Conservation (phyloP, 202 grass and related monocot genomes). For the Schoenoplectus triqueter region DNA sequence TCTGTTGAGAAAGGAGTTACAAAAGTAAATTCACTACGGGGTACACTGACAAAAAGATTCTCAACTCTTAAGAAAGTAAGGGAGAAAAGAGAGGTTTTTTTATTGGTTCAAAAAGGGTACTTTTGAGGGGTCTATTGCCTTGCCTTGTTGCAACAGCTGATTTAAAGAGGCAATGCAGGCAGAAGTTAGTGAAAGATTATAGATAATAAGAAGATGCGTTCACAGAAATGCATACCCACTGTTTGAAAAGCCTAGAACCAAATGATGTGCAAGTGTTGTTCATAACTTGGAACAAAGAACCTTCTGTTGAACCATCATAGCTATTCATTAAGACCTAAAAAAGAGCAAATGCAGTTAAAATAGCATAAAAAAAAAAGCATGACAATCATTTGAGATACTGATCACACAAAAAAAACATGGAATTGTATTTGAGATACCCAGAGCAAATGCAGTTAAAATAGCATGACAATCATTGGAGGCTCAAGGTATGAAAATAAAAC, state of each 20-base stretch:
- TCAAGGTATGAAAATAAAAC: not conserved
- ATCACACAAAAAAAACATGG: slow-evolving; percentile 14
- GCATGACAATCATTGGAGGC: not conserved
- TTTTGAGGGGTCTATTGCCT: not conserved
- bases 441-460: slow-evolving; percentile 5
- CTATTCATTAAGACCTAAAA: slow-evolving; percentile 90
- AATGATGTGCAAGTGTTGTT: slow-evolving; percentile 86
- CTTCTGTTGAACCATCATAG: slow-evolving; percentile 77
- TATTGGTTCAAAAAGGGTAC: not conserved
- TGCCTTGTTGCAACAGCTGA: not conserved
- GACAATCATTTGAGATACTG: not conserved
- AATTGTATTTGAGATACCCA: slow-evolving; percentile 25
- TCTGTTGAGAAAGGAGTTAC: not conserved
- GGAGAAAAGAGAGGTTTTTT: not conserved
- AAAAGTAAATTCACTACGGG: not conserved
- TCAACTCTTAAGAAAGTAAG: no score
- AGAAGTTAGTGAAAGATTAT: not conserved
- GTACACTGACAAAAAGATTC: not conserved
- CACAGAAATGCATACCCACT: slow-evolving; percentile 64
- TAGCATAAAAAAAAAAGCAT: no score
- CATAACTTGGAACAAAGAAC: slow-evolving; percentile 82
- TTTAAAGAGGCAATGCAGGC: not conserved
- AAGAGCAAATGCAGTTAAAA: not conserved
- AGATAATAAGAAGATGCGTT: not conserved
- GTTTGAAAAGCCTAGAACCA: slow-evolving; percentile 84